A percentile compares a stretch with the other conserved stretches of the same genome.
Evolutionary conservation across 192 early-diverging fungal species (phyloP).

Genomic region (Coemansia sp.): DNA sequence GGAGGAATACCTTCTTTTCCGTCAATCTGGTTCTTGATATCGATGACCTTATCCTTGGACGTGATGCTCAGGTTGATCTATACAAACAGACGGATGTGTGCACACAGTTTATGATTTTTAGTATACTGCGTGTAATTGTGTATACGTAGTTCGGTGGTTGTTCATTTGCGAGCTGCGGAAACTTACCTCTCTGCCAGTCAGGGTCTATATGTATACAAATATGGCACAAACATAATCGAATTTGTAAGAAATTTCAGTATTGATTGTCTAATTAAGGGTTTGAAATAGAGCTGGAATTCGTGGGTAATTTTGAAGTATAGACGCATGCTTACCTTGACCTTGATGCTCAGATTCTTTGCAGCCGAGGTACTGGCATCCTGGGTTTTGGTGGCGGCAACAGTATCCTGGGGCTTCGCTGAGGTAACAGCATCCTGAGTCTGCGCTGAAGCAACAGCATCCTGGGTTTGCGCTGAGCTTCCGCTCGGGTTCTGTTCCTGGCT

Average conservation of each 20-base stretch:
- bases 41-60: constrained; percentile 60
- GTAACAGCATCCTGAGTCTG: too few species aligned
- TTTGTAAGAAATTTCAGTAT: background rate
- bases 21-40: constrained; percentile 88
- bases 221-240: background rate
- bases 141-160: too few species aligned
- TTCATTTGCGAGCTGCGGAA: background rate
- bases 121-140: too few species aligned
- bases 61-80: constrained; percentile 94
- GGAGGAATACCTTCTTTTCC: constrained; percentile 98
- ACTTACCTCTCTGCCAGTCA: constrained; percentile 83
- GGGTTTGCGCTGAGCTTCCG: too few species aligned
- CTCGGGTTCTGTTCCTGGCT: background rate
- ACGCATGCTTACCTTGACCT: constrained; percentile 5
- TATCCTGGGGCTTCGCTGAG: too few species aligned
- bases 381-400: too few species aligned
- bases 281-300: too few species aligned
- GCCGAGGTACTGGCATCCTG: background rate
- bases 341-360: background rate
- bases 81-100: background rate
- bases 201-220: constrained; percentile 58
- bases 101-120: too few species aligned
- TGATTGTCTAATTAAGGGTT: too few species aligned
- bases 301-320: too few species aligned
- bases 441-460: too few species aligned